phyloP scores from a whole-genome alignment of 495 filamentous ascomycete genomes.

The Neurospora sp. region DNA sequence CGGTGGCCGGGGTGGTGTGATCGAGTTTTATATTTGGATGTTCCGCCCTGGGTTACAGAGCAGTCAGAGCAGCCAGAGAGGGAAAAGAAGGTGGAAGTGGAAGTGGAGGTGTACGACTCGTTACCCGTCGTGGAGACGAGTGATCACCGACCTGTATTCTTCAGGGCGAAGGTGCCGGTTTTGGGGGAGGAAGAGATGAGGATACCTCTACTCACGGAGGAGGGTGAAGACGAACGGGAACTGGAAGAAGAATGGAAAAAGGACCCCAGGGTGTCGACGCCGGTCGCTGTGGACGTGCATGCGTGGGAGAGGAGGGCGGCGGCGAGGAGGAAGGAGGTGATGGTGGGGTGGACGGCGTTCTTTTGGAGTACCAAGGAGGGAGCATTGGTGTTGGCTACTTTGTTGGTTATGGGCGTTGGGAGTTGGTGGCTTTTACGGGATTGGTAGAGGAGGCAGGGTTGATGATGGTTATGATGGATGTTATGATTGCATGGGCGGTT shows the following conservation, averaged over 20 bases:
- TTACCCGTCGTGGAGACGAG: conserved; percentile 66
- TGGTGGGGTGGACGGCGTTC: conserved; percentile 37
- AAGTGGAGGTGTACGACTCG: conserved; percentile 53
- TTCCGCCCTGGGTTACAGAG: conserved; percentile 38
- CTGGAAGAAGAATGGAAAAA: conserved; percentile 1
- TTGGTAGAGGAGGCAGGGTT: not conserved
- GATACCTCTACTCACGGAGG: conserved; percentile 1
- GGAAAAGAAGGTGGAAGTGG: conserved; percentile 27
- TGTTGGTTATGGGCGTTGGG: conserved; percentile 23
- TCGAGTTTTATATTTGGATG: conserved; percentile 69
- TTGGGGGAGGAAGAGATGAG: conserved; percentile 20
- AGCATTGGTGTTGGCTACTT: conserved; percentile 26
- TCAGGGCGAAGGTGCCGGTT: conserved; percentile 52
- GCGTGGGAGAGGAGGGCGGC: conserved; percentile 33
- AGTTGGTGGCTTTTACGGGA: conserved; percentile 28
- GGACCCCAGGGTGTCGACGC: conserved; percentile 29
- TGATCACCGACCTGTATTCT: conserved; percentile 77
- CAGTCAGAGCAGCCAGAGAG: not conserved
- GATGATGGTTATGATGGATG: not conserved
- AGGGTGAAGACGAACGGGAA: not conserved
- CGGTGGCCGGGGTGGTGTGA: conserved; percentile 95
- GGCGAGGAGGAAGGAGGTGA: conserved; percentile 29
- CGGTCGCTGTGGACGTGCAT: conserved; percentile 31
- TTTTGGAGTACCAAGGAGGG: conserved; percentile 34
- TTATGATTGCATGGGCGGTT: not conserved